Base-by-base conservation (phyloP, 108 stramenopile genomes). In the Conticribra weissflogii region DNA sequence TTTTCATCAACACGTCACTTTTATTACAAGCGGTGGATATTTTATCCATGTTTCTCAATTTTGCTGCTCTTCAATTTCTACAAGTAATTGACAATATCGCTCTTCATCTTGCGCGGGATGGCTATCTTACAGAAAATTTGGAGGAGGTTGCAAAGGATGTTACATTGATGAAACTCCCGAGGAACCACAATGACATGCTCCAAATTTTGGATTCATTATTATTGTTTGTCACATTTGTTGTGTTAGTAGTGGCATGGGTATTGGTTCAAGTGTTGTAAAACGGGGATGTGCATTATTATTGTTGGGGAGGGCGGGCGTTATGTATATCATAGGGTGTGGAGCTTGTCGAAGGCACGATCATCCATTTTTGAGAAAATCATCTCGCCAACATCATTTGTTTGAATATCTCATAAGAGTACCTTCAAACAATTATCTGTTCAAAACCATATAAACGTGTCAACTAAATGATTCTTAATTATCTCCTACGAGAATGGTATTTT, bases 11-110 rank as follows among this genome's bases (percentile, higher is more conserved):
- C 46, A 85, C 74, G 55, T 36, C 69, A 3, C 47, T 86, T 7
- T 22, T 88, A 45, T 72, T 85, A 12, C 81, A 82, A 24, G 71
- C 66, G 4, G 65, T 66, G 18, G 66, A 68, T 14, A 79, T 85
- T 18, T 53, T 88, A 0, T 46, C 50, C 4, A 50, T 84, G 30
- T 88, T 88, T 71, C 48, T 86, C 30, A 88, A 88, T 55, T 88
- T 88, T 65, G 87, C 87, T n/a, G 87, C 87, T 0, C 58, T 88
- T 0, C 65, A 72, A 21, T 88, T 88, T 71, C 69, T 88, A 44
- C 74, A 79, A 59, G 71, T 24, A 8, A 76, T 88, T 48, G 87
- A 88, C 58, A 85, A 88, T 54, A 57, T 85, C 3, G 84, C 80
- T 19, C 79, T 85, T 32, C 58, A 62, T 12, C 53, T 88, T 55